These are phyloP conservation scores for Posidonia oceanica DNA, from an alignment of 116 monocot species.

Conservation along the genomic window DNA sequence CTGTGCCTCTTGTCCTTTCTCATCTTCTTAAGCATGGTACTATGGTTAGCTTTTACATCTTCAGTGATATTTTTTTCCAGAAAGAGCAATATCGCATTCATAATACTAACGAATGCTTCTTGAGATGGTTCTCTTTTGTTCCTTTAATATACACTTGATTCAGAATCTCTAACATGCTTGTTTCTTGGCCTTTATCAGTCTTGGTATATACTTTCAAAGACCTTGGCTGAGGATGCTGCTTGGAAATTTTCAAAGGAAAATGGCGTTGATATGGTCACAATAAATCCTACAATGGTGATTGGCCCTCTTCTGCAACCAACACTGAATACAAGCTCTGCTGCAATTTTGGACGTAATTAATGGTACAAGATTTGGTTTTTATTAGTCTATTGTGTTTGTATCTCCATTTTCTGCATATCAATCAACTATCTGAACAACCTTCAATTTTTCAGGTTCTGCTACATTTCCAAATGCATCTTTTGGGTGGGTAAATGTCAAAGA, in stretches of 20 bases:
- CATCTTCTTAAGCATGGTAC: no score
- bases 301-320: conserved; percentile 91
- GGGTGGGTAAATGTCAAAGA: conserved; percentile 90
- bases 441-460: conserved; percentile 34
- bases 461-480: conserved; percentile 48
- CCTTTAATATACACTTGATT: not conserved
- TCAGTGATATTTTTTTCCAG: no score
- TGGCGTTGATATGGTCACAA: conserved; percentile 53
- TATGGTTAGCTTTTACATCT: no score
- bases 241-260: conserved; percentile 86
- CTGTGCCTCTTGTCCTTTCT: no score
- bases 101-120: not conserved
- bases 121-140: not conserved
- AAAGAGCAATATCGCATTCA: no score
- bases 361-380: conserved; percentile 23
- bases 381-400: not conserved
- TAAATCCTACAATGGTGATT: conserved; percentile 91
- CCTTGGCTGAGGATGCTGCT: conserved; percentile 80
- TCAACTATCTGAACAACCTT: not conserved
- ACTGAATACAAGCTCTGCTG: conserved; percentile 63
- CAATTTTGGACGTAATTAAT: conserved; percentile 61
- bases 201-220: conserved; percentile 89
- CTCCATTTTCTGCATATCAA: not conserved
- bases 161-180: not conserved
- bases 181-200: conserved; percentile 25